Evolutionary conservation across 164 flowering plant species (phyloP), one percentile per base, ranked within the genome.

Genomic region (Amborella trichopoda): DNA sequence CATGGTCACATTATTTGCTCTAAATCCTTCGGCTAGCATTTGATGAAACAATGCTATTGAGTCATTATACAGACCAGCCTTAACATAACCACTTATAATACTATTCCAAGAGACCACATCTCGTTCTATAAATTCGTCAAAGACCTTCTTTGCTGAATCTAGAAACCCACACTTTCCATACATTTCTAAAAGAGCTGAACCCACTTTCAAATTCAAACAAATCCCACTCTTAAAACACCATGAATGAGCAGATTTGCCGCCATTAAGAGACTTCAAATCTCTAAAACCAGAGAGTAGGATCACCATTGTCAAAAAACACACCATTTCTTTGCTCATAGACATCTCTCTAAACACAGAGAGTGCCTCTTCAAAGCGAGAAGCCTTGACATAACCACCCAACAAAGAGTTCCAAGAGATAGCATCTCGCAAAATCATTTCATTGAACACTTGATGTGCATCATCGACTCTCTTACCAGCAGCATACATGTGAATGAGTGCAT

Each of bases 331-430:
- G 38, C 23, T 46, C 13, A 32, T 17, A 46, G 14, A 39, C 68
- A 77, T 55, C 50, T 59, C 24, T 42, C 32, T 50, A 36, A 71
- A 65, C 63, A 74, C 56, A 23, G 56, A 46, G 3, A 61, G 5
- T 5, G 52, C 69, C 24, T 28, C 20, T 11, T 14, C 23, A 45
- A 66, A 68, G 32, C 61, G 46, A 46, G 69, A 53, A 4, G 27
- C 49, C 46, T 42, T 55, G 42, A 74, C 59, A 61, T 69, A 74
- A 1, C 70, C 75, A 30, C 65, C 71, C 69, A 77, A 65, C 66
- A 77, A 54, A 27, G 62, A 54, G 40, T 69, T 77, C 76, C 77
- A 74, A 13, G 77, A 71, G 39, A 73, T 72, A 54, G 57, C 49
- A 60, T 77, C 79, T 49, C 58, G 63, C 39, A 13, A 4, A 59